phyloP scores from a whole-genome alignment of 768 basidiomycete species.

The Pleurotus eryngii region DNA sequence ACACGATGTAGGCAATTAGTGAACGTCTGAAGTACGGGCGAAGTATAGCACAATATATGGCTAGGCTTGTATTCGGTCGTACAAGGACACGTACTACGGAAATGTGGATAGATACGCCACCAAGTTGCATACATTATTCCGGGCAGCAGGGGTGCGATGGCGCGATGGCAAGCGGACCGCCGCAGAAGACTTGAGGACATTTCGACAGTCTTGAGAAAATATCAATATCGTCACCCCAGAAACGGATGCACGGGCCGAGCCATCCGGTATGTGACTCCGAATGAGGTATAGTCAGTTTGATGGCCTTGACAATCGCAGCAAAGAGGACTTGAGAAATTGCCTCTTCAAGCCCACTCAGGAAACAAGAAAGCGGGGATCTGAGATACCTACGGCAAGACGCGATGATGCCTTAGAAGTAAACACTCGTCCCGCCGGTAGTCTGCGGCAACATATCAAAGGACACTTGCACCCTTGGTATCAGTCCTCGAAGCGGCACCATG shows the following conservation, averaged over 20 bases:
- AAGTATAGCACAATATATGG: too few relatives aligned
- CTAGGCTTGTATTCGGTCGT: too few relatives aligned
- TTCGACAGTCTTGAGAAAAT: constrained; percentile 3
- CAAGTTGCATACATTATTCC: neutral
- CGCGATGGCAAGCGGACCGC: neutral
- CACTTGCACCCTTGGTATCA: too few relatives aligned
- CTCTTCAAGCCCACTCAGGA: neutral
- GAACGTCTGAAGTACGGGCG: too few relatives aligned
- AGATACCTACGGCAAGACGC: constrained; percentile 5
- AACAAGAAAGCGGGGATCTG: neutral
- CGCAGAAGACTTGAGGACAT: neutral
- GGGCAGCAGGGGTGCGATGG: neutral
- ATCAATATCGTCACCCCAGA: constrained; percentile 2
- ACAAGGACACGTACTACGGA: too few relatives aligned
- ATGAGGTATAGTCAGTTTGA: constrained; percentile 4
- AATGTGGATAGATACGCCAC: too few relatives aligned
- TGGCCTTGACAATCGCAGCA: neutral
- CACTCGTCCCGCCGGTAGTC: constrained; percentile 4
- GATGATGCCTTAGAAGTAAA: neutral
- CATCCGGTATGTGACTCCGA: neutral
- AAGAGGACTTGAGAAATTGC: neutral
- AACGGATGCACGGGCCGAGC: constrained; percentile 4
- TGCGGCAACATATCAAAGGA: neutral
- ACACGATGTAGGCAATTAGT: too few relatives aligned
- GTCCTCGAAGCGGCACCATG: too few relatives aligned